phyloP scores from a whole-genome alignment of 495 filamentous ascomycete genomes.

The Glarea lozoyensis region DNA sequence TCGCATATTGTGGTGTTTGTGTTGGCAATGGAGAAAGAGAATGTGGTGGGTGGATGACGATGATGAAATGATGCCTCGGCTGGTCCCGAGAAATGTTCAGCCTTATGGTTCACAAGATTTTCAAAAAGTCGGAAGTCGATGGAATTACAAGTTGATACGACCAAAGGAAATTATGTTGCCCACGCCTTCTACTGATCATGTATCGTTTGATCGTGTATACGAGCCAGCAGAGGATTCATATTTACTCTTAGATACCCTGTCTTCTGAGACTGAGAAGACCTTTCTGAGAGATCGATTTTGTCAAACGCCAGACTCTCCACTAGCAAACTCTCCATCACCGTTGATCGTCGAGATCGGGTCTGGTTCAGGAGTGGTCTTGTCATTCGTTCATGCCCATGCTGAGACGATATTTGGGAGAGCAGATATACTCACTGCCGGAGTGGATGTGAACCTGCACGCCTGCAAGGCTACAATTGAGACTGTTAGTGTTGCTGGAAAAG shows the following conservation, averaged over 20 bases:
- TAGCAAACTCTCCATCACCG: constrained; percentile 34
- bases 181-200: constrained; percentile 85
- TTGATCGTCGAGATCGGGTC: constrained; percentile 80
- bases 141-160: too few relatives aligned
- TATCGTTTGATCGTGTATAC: constrained; percentile 78
- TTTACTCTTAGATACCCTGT: constrained; percentile 87
- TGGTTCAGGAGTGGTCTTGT: constrained; percentile 85
- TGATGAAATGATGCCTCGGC: too few relatives aligned
- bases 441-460: constrained; percentile 77
- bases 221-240: constrained; percentile 93
- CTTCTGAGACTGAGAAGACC: constrained; percentile 55
- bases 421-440: constrained; percentile 61
- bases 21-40: neutral
- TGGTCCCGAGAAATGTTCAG: constrained; percentile 8
- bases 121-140: too few relatives aligned
- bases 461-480: constrained; percentile 27
- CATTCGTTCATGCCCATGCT: constrained; percentile 74
- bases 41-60: neutral
- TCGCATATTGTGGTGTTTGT: constrained; percentile 8
- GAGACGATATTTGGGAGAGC: constrained; percentile 58
- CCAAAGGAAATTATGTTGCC: constrained; percentile 68
- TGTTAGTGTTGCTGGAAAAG: constrained; percentile 8
- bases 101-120: too few relatives aligned
- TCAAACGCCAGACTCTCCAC: too few relatives aligned
- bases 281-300: constrained; percentile 63